Base-by-base conservation (phyloP, 2,329 filamentous ascomycete genomes). In the Nothophaeocryptopus gaeumannii region DNA sequence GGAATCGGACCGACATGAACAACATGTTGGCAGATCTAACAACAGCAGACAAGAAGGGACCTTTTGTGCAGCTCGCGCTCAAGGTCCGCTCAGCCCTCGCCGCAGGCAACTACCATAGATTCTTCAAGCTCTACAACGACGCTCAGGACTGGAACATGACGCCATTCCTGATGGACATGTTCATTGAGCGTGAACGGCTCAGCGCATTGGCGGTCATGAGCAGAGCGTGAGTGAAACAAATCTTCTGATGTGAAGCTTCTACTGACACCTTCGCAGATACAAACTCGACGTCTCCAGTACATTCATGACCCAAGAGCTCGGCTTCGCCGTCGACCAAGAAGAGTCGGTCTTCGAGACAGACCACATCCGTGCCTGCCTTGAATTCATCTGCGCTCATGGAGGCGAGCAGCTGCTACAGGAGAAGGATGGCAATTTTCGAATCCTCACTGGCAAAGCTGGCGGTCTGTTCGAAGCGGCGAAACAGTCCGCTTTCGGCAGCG, bases 21-120 rank as follows among this genome's bases (percentile, higher is more conserved):
- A 90, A 97, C 80, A 85, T 92, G 68, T 82, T 99, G 78, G 90
- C 91, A 80, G 92, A 96, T 88, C 88, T 99, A 93, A 97, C 92
- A 73, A 75, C 85, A 80, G 84, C 89, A 91, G 93, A 97, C 77
- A 96, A 96, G 78, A 78, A 84, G 71, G 85, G 93, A 70, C 75
- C 71, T 55, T 80, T 89, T 53, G 87, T 99, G 69, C 89, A 89
- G 74, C 92, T 99, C 75, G 93, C 93, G 34, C 76, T 99, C 63
- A 81, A 87, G 61, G 90, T 97, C 57, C 89, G 93, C 63, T 95
- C 92, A 45, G 88, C 93, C 41, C 76, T 97, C 66, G 92, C 93
- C 44, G 78, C 95, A 69, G 91, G 91, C 63, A 97, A 97, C 74
- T 96, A 96, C 71, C 92, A 99, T 75, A 92, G 83, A 70, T 97